These are phyloP conservation scores for Castanospermum australe DNA, from an alignment of 306 rosid genomes.

Conservation along the genomic window DNA sequence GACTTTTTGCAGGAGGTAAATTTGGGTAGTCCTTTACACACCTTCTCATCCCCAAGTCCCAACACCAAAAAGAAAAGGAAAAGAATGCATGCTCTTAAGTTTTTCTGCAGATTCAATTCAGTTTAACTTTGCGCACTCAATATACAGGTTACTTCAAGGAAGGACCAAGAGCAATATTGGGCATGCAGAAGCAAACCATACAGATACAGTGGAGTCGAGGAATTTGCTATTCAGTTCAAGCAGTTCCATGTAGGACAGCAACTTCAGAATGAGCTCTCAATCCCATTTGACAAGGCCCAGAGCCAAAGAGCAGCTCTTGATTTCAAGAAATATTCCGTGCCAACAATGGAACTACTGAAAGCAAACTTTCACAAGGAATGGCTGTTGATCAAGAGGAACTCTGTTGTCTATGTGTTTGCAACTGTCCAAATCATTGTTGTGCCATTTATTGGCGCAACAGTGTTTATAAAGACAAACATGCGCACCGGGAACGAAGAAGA, in stretches of 20 bases:
- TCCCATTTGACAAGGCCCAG: constrained; percentile 43
- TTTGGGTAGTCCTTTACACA: no score
- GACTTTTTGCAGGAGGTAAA: constrained; percentile 72
- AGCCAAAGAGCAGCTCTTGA: constrained; percentile 59
- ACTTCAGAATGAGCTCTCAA: constrained; percentile 40
- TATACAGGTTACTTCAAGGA: constrained; percentile 58
- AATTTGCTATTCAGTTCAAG: constrained; percentile 49
- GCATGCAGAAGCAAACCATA: constrained; percentile 42
- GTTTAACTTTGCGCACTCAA: no score
- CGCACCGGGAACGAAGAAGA: constrained; percentile 40
- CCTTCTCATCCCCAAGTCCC: no score
- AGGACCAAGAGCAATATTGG: constrained; percentile 80
- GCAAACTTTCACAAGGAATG: constrained; percentile 60
- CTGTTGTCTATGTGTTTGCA: constrained; percentile 54
- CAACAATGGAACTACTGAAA: constrained; percentile 47
- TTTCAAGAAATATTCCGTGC: constrained; percentile 35
- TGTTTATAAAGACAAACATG: constrained; percentile 54
- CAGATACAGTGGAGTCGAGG: constrained; percentile 40
- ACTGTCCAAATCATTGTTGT: constrained; percentile 42
- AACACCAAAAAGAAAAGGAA: no score
- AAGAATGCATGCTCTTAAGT: no score
- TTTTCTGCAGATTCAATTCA: no score
- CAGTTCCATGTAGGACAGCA: constrained; percentile 51
- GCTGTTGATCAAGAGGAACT: constrained; percentile 51
- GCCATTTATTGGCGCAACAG: constrained; percentile 42